phyloP scores from a whole-genome alignment of 2,329 filamentous ascomycete species.

The Colletotrichum tanaceti region DNA sequence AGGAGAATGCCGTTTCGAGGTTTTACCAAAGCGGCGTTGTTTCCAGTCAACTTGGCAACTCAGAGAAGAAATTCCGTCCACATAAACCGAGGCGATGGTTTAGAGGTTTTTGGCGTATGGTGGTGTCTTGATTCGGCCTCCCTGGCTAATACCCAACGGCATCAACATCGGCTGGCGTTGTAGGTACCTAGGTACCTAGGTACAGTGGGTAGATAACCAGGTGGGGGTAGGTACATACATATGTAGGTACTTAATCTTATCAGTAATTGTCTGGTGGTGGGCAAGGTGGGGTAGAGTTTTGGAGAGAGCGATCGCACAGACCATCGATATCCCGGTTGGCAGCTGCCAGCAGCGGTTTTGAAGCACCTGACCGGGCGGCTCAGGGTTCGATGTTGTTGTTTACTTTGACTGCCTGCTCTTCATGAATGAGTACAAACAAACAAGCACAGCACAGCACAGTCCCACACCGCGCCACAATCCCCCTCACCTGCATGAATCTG shows the following conservation, averaged over 20 bases:
- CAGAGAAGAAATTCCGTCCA: no score
- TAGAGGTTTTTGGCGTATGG: no score
- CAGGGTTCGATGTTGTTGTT: background rate
- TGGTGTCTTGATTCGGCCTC: no score
- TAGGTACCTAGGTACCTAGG: no score
- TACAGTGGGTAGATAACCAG: no score
- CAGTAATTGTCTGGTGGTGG: background rate
- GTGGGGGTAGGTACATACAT: background rate
- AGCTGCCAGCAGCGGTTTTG: background rate
- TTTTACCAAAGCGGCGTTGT: background rate
- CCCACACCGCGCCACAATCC: no score
- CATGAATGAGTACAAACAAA: constrained; percentile 1
- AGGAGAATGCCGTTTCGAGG: no score
- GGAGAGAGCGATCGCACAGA: background rate
- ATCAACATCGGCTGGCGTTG: no score
- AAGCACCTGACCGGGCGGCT: background rate
- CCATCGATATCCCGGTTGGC: background rate
- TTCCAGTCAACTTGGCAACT: background rate
- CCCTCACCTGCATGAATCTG: background rate
- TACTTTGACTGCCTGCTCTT: background rate
- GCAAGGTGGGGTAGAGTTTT: background rate
- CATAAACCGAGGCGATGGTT: no score
- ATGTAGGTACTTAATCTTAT: background rate
- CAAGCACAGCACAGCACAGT: background rate
- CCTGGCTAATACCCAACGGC: no score